Percentiles rank a stretch among this genome's conserved stretches.
Evolutionary conservation across 768 basidiomycete species (phyloP).

Genomic region (Coprinopsis sp.): DNA sequence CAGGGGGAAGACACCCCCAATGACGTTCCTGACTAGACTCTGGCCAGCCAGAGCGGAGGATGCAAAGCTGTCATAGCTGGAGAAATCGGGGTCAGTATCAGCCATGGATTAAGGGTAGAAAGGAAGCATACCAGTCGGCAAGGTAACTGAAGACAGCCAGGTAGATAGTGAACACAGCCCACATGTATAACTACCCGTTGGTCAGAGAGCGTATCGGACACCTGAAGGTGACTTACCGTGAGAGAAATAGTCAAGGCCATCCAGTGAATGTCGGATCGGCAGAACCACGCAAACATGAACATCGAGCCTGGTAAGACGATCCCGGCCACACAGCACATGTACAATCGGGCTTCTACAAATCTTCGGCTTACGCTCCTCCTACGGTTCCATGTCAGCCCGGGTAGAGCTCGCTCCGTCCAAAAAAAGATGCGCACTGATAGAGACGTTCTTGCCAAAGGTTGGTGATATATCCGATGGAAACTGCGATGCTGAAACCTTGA

Average conservation of each 20-base stretch:
- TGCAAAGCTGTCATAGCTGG: slow-evolving; percentile 47
- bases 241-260: slow-evolving; percentile 49
- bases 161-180: slow-evolving; percentile 47
- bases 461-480: slow-evolving; percentile 38
- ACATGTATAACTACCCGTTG: slow-evolving; percentile 37
- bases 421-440: slow-evolving; percentile 36
- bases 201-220: too few species aligned
- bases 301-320: slow-evolving; percentile 49
- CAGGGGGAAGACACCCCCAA: slow-evolving; percentile 47
- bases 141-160: slow-evolving; percentile 51
- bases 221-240: slow-evolving; percentile 22
- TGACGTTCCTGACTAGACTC: slow-evolving; percentile 47
- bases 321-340: slow-evolving; percentile 42
- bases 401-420: too few species aligned
- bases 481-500: slow-evolving; percentile 44
- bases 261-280: slow-evolving; percentile 50
- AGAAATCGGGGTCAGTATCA: too few species aligned
- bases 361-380: slow-evolving; percentile 23
- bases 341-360: slow-evolving; percentile 50
- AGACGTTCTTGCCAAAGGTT: slow-evolving; percentile 42
- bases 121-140: slow-evolving; percentile 49
- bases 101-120: background rate
- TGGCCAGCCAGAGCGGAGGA: slow-evolving; percentile 62
- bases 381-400: too few species aligned
- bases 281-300: slow-evolving; percentile 68